These are phyloP conservation scores for Phytomonas sp. DNA, from an alignment of 208 protist species.

Conservation along the genomic window DNA sequence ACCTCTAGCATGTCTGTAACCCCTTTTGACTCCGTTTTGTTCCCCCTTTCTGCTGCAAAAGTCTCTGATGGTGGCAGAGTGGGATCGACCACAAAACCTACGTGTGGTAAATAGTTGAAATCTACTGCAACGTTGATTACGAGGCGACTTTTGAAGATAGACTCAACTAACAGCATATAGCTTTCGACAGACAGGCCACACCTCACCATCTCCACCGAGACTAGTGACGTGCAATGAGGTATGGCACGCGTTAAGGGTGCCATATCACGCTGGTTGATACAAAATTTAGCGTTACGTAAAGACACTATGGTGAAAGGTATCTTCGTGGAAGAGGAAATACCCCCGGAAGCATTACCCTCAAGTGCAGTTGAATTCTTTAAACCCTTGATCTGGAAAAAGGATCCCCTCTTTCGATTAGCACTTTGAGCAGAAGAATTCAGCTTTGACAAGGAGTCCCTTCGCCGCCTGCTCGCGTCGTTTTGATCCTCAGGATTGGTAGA, in stretches of 20 bases:
- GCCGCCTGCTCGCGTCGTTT: background rate
- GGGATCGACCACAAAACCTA: conserved; percentile 42
- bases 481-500: background rate
- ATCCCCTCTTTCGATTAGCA: background rate
- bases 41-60: background rate
- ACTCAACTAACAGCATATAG: conserved; percentile 80
- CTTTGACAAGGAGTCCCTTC: background rate
- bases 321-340: background rate
- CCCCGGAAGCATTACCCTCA: background rate
- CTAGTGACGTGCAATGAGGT: conserved; percentile 70
- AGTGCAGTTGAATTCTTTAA: background rate
- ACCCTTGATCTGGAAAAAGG: background rate
- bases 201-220: conserved; percentile 67
- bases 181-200: conserved; percentile 70
- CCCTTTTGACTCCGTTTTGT: background rate
- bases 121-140: conserved; percentile 61
- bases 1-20: background rate
- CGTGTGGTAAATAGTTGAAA: conserved; percentile 52
- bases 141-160: conserved; percentile 61
- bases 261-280: conserved; percentile 84
- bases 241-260: conserved; percentile 72
- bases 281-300: conserved; percentile 68
- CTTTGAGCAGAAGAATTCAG: background rate
- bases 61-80: conserved; percentile 12
- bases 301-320: conserved; percentile 46